Evolutionary conservation across 2,329 filamentous ascomycete genomes (phyloP), one percentile per base, ranked within the genome.

Genomic region (Fonsecaea multimorphosa): DNA sequence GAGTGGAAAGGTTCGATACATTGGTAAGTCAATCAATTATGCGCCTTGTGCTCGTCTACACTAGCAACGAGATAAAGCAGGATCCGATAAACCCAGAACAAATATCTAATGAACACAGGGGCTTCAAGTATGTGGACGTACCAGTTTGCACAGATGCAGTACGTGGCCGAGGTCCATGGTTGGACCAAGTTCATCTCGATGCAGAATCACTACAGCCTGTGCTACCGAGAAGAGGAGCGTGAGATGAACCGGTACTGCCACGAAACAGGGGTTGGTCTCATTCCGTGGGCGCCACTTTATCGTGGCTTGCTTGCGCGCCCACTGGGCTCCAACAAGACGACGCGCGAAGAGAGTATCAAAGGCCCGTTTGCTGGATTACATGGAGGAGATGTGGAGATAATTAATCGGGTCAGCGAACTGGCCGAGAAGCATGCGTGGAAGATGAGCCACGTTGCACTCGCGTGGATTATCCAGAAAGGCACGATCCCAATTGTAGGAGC

Each of bases 151-250:
- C 76, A 76, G 70, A 74, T 84, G 75, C 83, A 85, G 69, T 78
- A 78, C 65, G 74, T 73, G 8, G 83, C 83, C 5, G 81, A 84
- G 73, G 78, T 75, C 72, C 72, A 81, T 63, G 78, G 78, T 9
- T 85, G 81, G 82, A 84, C 80, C 4, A 82, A 81, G 71, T 85
- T 85, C 71, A 75, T 84, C 38, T 79, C 76, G 64, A 85, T 85
- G 83, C 82, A 84, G 70, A 84, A 83, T 69, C 79, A 83, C 66
- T 83, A 85, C 70, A 83, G 80, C 67, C 74, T 85, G 22, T 75
- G 83, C n/a, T 85, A 85, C 69, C 79, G 83, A 49, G 79, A 81
- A 66, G 79, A 82, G 65, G 80, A 81, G 73, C 74, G 80, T 29
- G 80, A 81, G 67, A 80, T 80, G 78, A 79, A 75, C 64, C 74